phyloP scores from a whole-genome alignment of 1,284 basidiomycete species.

The Veloporphyrellus conicus region DNA sequence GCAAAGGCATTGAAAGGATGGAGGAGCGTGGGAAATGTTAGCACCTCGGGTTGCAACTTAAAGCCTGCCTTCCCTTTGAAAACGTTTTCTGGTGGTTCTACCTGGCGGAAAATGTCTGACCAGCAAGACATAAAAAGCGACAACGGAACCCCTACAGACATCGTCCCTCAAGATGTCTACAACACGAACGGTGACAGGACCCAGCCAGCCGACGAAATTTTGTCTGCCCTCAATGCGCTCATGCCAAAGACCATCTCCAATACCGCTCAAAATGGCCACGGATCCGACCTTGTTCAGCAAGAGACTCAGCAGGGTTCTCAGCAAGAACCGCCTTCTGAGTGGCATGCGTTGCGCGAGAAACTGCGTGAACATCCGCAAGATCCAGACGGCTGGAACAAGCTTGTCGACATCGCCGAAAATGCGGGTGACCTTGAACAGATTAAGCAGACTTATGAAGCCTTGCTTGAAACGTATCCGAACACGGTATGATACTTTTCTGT shows the following conservation, averaged over 20 bases:
- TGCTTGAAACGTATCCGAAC: conserved; percentile 65
- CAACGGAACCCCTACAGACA: conserved; percentile 29
- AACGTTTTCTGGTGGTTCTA: conserved; percentile 33
- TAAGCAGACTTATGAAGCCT: conserved; percentile 61
- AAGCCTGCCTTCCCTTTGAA: conserved; percentile 20
- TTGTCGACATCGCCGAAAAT: conserved; percentile 56
- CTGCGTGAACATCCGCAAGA: conserved; percentile 53
- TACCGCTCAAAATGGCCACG: conserved; percentile 29
- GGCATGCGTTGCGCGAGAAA: conserved; percentile 44
- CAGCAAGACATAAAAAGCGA: conserved; percentile 31
- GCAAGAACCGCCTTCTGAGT: conserved; percentile 43
- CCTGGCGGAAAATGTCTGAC: conserved; percentile 35
- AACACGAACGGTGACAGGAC: conserved; percentile 31
- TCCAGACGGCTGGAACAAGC: conserved; percentile 57
- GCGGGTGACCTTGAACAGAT: conserved; percentile 60
- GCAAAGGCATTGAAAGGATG: conserved; percentile 39
- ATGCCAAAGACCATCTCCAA: conserved; percentile 29
- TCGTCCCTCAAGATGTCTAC: conserved; percentile 28
- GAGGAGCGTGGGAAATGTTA: conserved; percentile 28
- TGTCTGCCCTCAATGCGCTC: conserved; percentile 38
- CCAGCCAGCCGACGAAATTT: conserved; percentile 39
- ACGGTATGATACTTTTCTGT: conserved; percentile 43
- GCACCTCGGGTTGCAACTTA: too few relatives aligned
- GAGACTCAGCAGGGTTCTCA: conserved; percentile 20
- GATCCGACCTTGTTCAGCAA: conserved; percentile 23